Base-by-base conservation (phyloP, 306 rosid genomes). In the Citrullus colocynthis region DNA sequence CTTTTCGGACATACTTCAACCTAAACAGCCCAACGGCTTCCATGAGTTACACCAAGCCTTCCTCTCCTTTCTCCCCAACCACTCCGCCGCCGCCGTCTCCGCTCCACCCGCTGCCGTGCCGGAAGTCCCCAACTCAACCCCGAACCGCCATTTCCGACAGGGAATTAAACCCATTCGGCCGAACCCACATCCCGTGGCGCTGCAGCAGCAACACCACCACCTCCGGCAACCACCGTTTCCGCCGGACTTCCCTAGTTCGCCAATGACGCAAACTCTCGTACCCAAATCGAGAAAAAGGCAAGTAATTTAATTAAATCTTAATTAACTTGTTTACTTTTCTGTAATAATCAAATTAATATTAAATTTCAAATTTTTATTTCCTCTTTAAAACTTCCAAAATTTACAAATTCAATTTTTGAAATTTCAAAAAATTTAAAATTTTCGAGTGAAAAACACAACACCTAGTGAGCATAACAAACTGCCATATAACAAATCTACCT, bases 31-130 rank as follows among this genome's bases (percentile, higher is more conserved):
- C 80, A 81, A 45, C 81, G 92, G 59, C 62, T 87, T 84, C 76
- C 80, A 85, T 54, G 90, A 89, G 42, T 79, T 87, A 24, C 82
- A 88, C 2, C 86, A 89, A 78, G 81, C 86, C 63, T 74, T 81
- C 78, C 28, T 10, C 7, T 78, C 86, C 49, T 84, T 84, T 77
- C 66, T 82, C 59, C 79, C 88, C 80, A 85, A 77, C 82, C 52
- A 83, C 81, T 45, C 51, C 83, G 13, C 78, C 63, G 17, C 48
- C 24, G 55, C 34, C 71, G 44, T 24, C 58, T 61, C 60, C 14
- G 24, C 3, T 24, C 32, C 58, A 14, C 56, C 32, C n/a, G 51
- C 64, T 41, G 71, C 18, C 10, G 62, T 0, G 10, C 62, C 48
- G 48, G 77, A 52, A 9, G 4, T 54, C 1, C 62, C 78, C 39